Base-by-base conservation (phyloP, 495 filamentous ascomycete species). In the Ascobolus immersus region DNA sequence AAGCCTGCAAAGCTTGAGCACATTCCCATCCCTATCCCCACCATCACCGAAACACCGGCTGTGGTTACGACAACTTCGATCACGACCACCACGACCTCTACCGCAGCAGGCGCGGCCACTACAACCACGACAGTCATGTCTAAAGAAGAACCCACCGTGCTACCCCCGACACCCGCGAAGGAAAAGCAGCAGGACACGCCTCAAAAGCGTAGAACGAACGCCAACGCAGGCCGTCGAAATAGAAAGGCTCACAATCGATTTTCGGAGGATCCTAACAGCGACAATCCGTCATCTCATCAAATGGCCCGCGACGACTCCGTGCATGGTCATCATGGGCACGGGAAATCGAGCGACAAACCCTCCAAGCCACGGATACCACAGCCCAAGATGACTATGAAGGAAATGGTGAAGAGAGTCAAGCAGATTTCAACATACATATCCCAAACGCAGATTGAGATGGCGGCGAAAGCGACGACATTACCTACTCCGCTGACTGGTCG, bases 391-490 rank as follows among this genome's bases (percentile, higher is more conserved):
- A 84, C 67, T 18, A 76, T 93, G 69, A 73, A 71, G 37, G 82
- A 93, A 41, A 86, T 93, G 75, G 80, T 78, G 53, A 65, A 76
- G 38, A 67, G 77, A 5, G 81, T 81, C 3, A 67, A 71, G 2
- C 71, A 61, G 10, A 84, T 96, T 35, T 58, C 89, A 11, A 80
- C 90, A 26, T 93, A 77, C 51, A 92, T 96, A 43, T 71, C 76
- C 5, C 67, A 77, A 28, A 84, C 78, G 41, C 84, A 93, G 44
- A 61, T 91, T 9, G 86, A 96, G 48, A 66, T 92, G 57, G 82
- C 78, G 53, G 28, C 52, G 48, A 33, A 57, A 59, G 42, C 56
- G 56, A 24, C 56, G 58, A 22, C 58, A 60, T 52, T 58, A 55
- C 60, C 13, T 30, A 14, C 21, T 14, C 4, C 17, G 21, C 40